Percentiles rank a stretch among this genome's conserved stretches.
Conservation (phyloP, 129 eudicot genomes). For the Centaurea solstitialis region DNA sequence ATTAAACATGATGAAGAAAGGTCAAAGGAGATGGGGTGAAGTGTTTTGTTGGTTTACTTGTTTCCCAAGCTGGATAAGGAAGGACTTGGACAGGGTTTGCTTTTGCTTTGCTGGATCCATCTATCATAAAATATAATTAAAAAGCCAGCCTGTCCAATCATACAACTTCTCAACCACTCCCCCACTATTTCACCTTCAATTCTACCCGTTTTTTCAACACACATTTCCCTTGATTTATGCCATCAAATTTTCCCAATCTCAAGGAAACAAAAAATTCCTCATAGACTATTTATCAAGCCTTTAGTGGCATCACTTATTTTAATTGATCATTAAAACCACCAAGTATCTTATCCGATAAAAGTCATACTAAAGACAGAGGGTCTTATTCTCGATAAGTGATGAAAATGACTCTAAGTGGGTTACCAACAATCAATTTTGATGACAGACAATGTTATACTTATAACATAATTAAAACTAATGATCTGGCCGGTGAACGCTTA, state of each 20-base stretch:
- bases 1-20: neutral
- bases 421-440: no score
- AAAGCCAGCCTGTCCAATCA: conserved; percentile 24
- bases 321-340: no score
- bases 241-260: conserved; percentile 12
- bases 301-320: no score
- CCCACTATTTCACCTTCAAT: conserved; percentile 25
- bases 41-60: neutral
- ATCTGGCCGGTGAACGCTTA: no score
- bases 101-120: conserved; percentile 19
- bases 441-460: no score
- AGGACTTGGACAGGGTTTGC: conserved; percentile 1
- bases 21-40: neutral
- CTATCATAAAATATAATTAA: conserved; percentile 8
- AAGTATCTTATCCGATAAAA: no score
- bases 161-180: conserved; percentile 28
- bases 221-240: conserved; percentile 25
- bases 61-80: conserved; percentile 13
- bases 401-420: no score
- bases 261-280: no score
- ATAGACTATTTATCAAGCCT: no score
- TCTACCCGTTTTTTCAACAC: conserved; percentile 24
- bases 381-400: no score
- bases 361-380: no score
- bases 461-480: no score